Conservation (phyloP, 768 basidiomycete genomes). For the Russula virescens region DNA sequence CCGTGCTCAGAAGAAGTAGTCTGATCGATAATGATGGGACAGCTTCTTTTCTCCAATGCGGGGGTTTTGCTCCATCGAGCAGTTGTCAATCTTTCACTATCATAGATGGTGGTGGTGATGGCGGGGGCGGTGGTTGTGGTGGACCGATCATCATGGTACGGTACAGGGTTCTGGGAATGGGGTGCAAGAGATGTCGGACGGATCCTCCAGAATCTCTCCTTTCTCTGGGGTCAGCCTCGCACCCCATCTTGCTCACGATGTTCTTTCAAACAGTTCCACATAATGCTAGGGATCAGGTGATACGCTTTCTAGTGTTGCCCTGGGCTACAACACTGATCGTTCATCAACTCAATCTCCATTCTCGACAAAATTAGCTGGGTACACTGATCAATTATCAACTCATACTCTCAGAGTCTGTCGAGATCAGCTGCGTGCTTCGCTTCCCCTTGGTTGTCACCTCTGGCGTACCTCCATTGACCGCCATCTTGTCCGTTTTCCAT, state of each 20-base stretch:
- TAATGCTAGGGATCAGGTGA: neutral
- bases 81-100: neutral
- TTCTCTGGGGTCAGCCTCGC: neutral
- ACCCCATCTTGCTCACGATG: neutral
- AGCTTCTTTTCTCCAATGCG: neutral
- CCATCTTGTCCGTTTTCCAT: neutral
- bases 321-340: neutral
- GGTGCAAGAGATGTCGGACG: neutral
- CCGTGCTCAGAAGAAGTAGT: neutral
- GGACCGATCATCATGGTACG: too few relatives aligned
- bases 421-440: too few relatives aligned
- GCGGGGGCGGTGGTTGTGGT: too few relatives aligned
- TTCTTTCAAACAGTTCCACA: conserved; percentile 1
- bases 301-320: neutral
- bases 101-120: too few relatives aligned
- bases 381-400: too few relatives aligned
- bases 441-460: neutral
- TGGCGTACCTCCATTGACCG: neutral
- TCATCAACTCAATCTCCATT: neutral
- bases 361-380: neutral
- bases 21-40: conserved; percentile 1
- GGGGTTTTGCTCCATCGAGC: neutral
- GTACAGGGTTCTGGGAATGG: neutral
- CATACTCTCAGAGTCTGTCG: too few relatives aligned
- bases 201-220: neutral